A percentile compares a stretch with the other conserved stretches of the same genome.
Evolutionary conservation across 805 yeast species (phyloP).

Genomic region (Scheffersomyces coipomensis): DNA sequence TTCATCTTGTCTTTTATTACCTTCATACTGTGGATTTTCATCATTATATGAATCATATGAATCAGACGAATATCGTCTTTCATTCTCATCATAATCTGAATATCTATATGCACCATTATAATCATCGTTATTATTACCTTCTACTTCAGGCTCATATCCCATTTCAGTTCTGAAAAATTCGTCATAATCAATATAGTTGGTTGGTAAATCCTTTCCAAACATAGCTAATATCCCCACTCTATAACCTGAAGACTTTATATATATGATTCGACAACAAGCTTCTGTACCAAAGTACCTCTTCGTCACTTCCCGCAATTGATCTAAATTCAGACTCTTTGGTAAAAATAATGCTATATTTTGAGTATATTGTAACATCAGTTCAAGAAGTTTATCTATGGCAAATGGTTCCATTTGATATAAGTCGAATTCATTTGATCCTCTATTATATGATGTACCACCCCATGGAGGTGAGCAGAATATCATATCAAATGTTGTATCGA

Average conservation of each 20-base stretch:
- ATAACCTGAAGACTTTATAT: conserved; percentile 38
- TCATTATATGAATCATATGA: conserved; percentile 3
- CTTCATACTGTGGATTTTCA: conserved; percentile 3
- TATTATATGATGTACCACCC: conserved; percentile 73
- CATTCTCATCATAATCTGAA: background rate
- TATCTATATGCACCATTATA: background rate
- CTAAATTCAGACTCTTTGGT: conserved; percentile 58
- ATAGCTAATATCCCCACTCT: conserved; percentile 56
- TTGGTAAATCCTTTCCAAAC: conserved; percentile 46
- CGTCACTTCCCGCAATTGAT: conserved; percentile 51
- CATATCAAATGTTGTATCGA: conserved; percentile 42
- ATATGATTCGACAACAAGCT: conserved; percentile 46
- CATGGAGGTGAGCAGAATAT: conserved; percentile 83
- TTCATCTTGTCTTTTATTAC: background rate
- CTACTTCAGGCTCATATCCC: conserved; percentile 1
- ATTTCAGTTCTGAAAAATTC: background rate
- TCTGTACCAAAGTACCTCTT: conserved; percentile 42
- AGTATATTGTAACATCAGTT: conserved; percentile 40
- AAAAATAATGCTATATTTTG: conserved; percentile 57
- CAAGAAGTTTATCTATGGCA: conserved; percentile 42
- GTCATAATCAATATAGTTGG: conserved; percentile 8
- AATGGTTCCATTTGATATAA: conserved; percentile 47
- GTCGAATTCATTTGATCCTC: conserved; percentile 40
- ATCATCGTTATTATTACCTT: background rate
- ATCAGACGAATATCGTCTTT: too few species aligned